Conservation (phyloP, 2,329 filamentous ascomycete species). For the Sphaerulina vaccinii region DNA sequence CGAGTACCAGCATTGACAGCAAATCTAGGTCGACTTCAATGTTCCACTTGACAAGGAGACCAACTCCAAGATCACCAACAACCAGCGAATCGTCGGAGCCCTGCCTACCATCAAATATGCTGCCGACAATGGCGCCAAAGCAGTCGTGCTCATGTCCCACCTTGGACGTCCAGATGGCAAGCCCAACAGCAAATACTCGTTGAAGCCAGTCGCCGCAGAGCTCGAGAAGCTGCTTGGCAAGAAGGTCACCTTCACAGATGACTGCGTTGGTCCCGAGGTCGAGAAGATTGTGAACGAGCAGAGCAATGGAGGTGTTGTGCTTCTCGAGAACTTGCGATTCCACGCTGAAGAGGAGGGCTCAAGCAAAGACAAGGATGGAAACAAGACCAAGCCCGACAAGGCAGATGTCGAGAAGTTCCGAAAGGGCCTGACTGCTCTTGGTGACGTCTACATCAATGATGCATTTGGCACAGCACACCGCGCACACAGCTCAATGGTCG, state of each 20-base stretch:
- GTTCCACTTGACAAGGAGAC: constrained; percentile 91
- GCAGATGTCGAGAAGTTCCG: constrained; percentile 88
- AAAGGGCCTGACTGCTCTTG: constrained; percentile 88
- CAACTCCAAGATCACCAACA: constrained; percentile 82
- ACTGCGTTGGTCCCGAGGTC: constrained; percentile 85
- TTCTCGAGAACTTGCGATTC: constrained; percentile 98
- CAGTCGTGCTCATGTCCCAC: constrained; percentile 97
- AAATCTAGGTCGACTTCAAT: constrained; percentile 91
- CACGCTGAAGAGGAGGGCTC: constrained; percentile 98
- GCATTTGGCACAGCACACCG: constrained; percentile 98
- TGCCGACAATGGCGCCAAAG: constrained; percentile 47
- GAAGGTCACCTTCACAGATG: constrained; percentile 82
- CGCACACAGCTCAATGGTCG: constrained; percentile 99
- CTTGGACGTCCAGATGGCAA: constrained; percentile 93
- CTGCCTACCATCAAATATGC: constrained; percentile 46
- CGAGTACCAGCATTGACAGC: constrained; percentile 4
- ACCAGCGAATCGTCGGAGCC: constrained; percentile 95
- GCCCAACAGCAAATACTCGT: constrained; percentile 86
- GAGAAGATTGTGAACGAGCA: constrained; percentile 87
- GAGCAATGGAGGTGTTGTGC: constrained; percentile 75
- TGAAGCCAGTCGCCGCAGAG: constrained; percentile 81
- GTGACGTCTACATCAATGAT: constrained; percentile 97
- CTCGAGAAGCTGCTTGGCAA: constrained; percentile 77
- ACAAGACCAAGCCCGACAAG: constrained; percentile 98
- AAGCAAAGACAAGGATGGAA: constrained; percentile 87